phyloP scores from a whole-genome alignment of 1,284 basidiomycete genomes.

The Heterobasidion occidentale region DNA sequence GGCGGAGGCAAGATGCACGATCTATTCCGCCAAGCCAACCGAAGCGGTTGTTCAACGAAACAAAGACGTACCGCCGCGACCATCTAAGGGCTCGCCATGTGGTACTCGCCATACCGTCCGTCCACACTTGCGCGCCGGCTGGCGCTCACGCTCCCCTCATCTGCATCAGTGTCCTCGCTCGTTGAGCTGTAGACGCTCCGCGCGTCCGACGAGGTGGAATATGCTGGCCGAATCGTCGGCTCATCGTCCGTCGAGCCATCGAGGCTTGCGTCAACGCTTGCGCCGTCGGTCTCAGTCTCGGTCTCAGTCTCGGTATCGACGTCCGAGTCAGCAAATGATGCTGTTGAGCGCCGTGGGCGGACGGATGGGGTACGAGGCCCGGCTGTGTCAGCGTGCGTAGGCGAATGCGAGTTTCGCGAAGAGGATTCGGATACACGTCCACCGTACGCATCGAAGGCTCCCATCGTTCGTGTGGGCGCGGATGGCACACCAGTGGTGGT shows the following conservation, averaged over 20 bases:
- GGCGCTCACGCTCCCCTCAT: background rate
- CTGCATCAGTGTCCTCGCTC: background rate
- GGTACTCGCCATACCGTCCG: background rate
- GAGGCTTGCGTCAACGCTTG: background rate
- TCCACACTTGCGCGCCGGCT: background rate
- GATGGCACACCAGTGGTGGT: constrained; percentile 1
- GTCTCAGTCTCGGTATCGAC: constrained; percentile 22
- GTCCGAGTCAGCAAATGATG: constrained; percentile 7
- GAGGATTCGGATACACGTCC: background rate
- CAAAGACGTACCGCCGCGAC: background rate
- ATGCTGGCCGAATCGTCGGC: constrained; percentile 52
- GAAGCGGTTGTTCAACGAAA: background rate
- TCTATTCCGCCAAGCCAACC: background rate
- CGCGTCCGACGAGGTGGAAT: constrained; percentile 9
- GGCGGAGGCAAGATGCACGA: too few species aligned
- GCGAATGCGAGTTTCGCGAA: constrained; percentile 1
- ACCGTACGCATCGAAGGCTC: constrained; percentile 37
- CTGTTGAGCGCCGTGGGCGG: constrained; percentile 13
- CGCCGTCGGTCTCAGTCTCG: constrained; percentile 37
- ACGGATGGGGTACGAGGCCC: constrained; percentile 1
- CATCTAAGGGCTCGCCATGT: constrained; percentile 1
- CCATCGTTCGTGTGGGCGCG: constrained; percentile 39
- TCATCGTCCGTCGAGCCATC: constrained; percentile 66
- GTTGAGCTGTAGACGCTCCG: constrained; percentile 4
- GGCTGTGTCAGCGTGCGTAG: background rate